Evolutionary conservation across 2,329 filamentous ascomycete genomes (phyloP).

Genomic region (Penicillium concentricum): DNA sequence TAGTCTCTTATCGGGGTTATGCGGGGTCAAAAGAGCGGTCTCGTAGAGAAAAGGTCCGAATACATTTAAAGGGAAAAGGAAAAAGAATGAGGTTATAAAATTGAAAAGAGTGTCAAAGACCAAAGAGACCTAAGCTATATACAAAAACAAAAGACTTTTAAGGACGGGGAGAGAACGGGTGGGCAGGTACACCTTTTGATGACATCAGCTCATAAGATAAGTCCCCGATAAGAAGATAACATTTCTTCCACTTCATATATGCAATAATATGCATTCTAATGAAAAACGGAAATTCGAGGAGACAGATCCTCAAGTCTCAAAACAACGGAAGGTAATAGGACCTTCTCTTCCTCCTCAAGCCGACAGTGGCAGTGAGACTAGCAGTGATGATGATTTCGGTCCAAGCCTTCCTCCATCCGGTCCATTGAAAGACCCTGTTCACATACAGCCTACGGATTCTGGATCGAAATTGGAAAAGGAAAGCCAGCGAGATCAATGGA

Average conservation of each 20-base stretch:
- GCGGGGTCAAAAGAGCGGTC: background rate
- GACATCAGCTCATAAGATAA: background rate
- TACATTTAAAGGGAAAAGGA: background rate
- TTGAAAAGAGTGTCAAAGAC: too few relatives aligned
- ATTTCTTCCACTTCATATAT: too few relatives aligned
- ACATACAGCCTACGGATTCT: background rate
- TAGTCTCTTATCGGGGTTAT: background rate
- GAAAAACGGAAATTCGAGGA: constrained; percentile 25
- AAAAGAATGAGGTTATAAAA: too few relatives aligned
- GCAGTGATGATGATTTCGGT: constrained; percentile 43
- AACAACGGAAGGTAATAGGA: constrained; percentile 50
- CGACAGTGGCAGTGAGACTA: constrained; percentile 19
- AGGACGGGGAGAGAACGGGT: too few relatives aligned
- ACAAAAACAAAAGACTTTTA: too few relatives aligned
- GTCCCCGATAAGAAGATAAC: constrained; percentile 2
- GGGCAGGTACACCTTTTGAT: too few relatives aligned
- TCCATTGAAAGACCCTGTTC: background rate
- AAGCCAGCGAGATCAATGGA: constrained; percentile 76
- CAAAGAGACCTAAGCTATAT: too few relatives aligned
- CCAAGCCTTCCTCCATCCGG: constrained; percentile 36
- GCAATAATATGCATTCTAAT: background rate
- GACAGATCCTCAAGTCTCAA: background rate
- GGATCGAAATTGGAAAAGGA: constrained; percentile 30
- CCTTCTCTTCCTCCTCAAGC: constrained; percentile 54
- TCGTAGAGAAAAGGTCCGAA: background rate